Evolutionary conservation across 108 stramenopile species (phyloP).

Genomic region (Skeletonema tropicum): DNA sequence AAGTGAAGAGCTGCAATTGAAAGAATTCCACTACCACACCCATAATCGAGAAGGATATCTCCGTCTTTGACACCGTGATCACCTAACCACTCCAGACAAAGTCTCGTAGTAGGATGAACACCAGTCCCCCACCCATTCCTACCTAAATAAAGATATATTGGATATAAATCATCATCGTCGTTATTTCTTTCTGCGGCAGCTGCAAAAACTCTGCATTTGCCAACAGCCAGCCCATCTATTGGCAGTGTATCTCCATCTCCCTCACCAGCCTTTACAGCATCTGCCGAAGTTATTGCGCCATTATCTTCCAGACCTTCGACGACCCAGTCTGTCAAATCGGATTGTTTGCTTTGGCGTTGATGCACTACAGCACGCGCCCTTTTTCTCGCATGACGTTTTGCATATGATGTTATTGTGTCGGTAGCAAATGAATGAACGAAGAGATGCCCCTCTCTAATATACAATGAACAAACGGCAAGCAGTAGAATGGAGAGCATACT

Average conservation of each 20-base stretch:
- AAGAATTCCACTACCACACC: constrained; percentile 73
- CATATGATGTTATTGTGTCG: not conserved
- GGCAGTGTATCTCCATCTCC: constrained; percentile 57
- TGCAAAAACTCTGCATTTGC: constrained; percentile 38
- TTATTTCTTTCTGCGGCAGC: constrained; percentile 22
- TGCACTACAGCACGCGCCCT: not conserved
- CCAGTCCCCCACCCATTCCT: constrained; percentile 64
- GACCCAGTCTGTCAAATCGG: constrained; percentile 51
- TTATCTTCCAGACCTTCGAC: constrained; percentile 49
- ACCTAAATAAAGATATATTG: constrained; percentile 24
- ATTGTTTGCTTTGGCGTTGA: not conserved
- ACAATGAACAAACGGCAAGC: not conserved
- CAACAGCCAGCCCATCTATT: constrained; percentile 42
- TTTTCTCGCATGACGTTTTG: not conserved
- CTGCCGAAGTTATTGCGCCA: constrained; percentile 36
- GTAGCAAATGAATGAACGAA: not conserved
- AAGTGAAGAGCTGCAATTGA: constrained; percentile 60
- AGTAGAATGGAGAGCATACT: not conserved
- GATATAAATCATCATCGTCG: constrained; percentile 25
- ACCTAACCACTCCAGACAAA: constrained; percentile 68
- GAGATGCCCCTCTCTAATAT: not conserved
- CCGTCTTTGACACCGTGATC: constrained; percentile 12
- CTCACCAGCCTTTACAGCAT: constrained; percentile 49
- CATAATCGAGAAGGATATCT: constrained; percentile 68
- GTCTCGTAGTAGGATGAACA: constrained; percentile 77